Percentiles rank a stretch among this genome's conserved stretches.
Evolutionary conservation across 2,329 filamentous ascomycete genomes (phyloP).

Genomic region (Monilinia fructicola): DNA sequence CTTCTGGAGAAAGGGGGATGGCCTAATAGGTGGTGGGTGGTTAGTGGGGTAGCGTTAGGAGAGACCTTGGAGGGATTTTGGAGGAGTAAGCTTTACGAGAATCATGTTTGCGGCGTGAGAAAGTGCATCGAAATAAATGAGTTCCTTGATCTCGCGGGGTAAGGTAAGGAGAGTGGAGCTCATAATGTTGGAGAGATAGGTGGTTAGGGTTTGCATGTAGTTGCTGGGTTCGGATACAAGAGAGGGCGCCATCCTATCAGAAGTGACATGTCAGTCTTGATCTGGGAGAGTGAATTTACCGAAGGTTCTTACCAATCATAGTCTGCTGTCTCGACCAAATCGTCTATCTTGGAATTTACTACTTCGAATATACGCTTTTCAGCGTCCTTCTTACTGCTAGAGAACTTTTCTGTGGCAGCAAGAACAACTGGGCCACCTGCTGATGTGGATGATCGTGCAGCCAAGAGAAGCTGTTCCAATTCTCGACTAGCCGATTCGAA

Average conservation of each 20-base stretch:
- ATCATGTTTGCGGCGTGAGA: constrained; percentile 88
- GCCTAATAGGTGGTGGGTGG: constrained; percentile 23
- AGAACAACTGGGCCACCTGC: constrained; percentile 78
- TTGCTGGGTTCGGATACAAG: constrained; percentile 74
- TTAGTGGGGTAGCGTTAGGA: constrained; percentile 19
- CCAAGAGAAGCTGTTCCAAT: constrained; percentile 80
- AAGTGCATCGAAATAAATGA: constrained; percentile 96
- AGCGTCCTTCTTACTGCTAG: constrained; percentile 87
- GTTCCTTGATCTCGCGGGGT: constrained; percentile 93
- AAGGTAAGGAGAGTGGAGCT: constrained; percentile 87
- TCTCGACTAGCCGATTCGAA: constrained; percentile 93
- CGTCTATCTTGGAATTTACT: constrained; percentile 98
- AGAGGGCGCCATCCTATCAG: constrained; percentile 54
- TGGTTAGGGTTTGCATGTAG: constrained; percentile 93
- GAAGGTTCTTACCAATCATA: constrained; percentile 77
- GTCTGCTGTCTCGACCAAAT: constrained; percentile 93
- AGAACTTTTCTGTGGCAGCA: constrained; percentile 81
- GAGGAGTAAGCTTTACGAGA: constrained; percentile 52
- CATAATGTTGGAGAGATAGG: constrained; percentile 95
- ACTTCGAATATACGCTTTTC: constrained; percentile 98
- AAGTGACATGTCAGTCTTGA: constrained; percentile 25
- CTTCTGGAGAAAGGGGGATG: constrained; percentile 62
- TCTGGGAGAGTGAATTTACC: neutral
- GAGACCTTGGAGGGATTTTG: neutral
- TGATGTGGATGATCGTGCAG: constrained; percentile 78